phyloP scores from a whole-genome alignment of 2,329 filamentous ascomycete genomes.

The Zymoseptoria brevis region DNA sequence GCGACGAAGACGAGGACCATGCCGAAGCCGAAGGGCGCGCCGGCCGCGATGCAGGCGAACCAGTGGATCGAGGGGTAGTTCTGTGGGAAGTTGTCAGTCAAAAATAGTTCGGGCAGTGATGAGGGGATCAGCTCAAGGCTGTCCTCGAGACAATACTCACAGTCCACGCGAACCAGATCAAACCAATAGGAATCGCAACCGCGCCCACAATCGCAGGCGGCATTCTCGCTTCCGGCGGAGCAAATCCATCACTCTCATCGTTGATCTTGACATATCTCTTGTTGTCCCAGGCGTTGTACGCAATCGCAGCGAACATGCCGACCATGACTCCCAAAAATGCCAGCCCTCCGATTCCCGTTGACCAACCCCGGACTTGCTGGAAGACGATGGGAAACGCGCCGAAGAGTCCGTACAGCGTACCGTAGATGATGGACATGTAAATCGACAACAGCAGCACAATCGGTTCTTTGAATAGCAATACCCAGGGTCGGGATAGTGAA shows the following conservation, averaged over 20 bases:
- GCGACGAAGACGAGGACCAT: slow-evolving; percentile 61
- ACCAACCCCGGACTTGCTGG: slow-evolving; percentile 51
- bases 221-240: slow-evolving; percentile 60
- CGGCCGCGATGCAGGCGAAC: slow-evolving; percentile 44
- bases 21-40: slow-evolving; percentile 49
- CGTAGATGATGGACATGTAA: slow-evolving; percentile 43
- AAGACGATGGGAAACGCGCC: slow-evolving; percentile 52
- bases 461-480: slow-evolving; percentile 48
- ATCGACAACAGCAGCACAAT: slow-evolving; percentile 42
- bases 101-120: no score
- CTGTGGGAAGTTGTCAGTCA: no score
- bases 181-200: slow-evolving; percentile 53
- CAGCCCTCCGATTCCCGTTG: slow-evolving; percentile 51
- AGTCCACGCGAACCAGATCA: slow-evolving; percentile 66
- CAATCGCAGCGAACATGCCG: slow-evolving; percentile 55
- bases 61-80: slow-evolving; percentile 50
- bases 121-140: no score
- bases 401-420: slow-evolving; percentile 41
- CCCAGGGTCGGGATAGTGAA: slow-evolving; percentile 56
- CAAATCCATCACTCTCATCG: slow-evolving; percentile 44
- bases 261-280: slow-evolving; percentile 44
- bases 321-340: slow-evolving; percentile 62
- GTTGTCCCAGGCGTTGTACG: slow-evolving; percentile 48
- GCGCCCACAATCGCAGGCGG: slow-evolving; percentile 55
- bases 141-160: no score